These are phyloP conservation scores for Epichloe baconii DNA, from an alignment of 2,329 filamentous ascomycete genomes.

Conservation along the genomic window DNA sequence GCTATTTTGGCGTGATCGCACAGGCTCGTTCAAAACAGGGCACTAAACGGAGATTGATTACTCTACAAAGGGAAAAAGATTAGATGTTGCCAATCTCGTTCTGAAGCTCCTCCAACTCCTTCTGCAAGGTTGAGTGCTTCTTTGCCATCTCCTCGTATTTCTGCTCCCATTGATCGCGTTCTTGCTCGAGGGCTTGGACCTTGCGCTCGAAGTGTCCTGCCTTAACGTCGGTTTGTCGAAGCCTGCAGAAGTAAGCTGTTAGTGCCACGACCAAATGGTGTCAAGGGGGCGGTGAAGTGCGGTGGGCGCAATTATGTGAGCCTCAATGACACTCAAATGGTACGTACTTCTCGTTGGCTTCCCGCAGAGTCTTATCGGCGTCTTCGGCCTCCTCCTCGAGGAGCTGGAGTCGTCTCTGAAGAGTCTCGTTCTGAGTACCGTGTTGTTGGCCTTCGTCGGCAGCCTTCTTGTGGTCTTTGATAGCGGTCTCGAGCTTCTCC, in stretches of 20 bases:
- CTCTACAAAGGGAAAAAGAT: conserved; percentile 18
- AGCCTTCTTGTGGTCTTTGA: conserved; percentile 79
- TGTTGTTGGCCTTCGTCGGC: conserved; percentile 73
- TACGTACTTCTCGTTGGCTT: conserved; percentile 95
- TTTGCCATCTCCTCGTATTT: conserved; percentile 97
- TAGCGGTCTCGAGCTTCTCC: conserved; percentile 74
- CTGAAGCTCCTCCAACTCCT: conserved; percentile 86
- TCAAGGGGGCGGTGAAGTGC: not conserved
- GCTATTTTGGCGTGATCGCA: not conserved
- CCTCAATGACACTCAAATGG: conserved; percentile 1
- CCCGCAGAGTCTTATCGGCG: conserved; percentile 88
- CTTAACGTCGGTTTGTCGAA: conserved; percentile 98
- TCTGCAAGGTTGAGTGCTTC: conserved; percentile 73
- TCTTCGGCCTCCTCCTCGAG: conserved; percentile 97
- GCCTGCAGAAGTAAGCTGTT: conserved; percentile 39
- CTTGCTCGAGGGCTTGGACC: conserved; percentile 86
- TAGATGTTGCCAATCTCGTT: conserved; percentile 88
- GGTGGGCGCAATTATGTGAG: not conserved
- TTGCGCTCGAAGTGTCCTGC: conserved; percentile 98
- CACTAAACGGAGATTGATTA: conserved; percentile 8
- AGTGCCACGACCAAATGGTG: conserved; percentile 3
- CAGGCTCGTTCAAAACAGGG: not conserved
- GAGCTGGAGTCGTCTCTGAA: conserved; percentile 85
- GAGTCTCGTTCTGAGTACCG: conserved; percentile 79
- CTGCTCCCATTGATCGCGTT: conserved; percentile 86